Percentiles rank a stretch among this genome's conserved stretches.
These are phyloP conservation scores for Hysterium pulicare DNA, from an alignment of 2,329 filamentous ascomycete genomes.

Conservation along the genomic window DNA sequence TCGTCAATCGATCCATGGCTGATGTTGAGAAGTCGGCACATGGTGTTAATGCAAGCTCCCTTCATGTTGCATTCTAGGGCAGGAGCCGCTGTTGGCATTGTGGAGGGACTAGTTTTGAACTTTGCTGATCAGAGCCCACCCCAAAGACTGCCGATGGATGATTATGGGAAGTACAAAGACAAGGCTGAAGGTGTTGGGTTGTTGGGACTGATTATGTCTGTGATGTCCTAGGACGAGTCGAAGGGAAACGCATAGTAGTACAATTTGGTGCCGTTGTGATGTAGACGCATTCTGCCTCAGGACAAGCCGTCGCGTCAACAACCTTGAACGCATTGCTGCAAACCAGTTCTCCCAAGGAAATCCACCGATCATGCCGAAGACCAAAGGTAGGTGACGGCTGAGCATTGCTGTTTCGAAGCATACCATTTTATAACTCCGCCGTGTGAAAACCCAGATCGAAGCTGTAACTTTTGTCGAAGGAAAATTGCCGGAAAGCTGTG, in stretches of 20 bases:
- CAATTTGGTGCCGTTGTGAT: conserved; percentile 40
- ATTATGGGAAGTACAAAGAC: conserved; percentile 33
- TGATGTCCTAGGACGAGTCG: conserved; percentile 33
- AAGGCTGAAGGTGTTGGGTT: conserved; percentile 34
- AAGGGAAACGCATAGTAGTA: conserved; percentile 40
- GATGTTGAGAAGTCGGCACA: conserved; percentile 16
- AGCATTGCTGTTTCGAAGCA: conserved; percentile 29
- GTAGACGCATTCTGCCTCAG: conserved; percentile 35
- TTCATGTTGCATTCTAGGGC: conserved; percentile 14
- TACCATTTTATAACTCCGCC: conserved; percentile 26
- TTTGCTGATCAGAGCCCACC: conserved; percentile 6
- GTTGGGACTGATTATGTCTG: conserved; percentile 32
- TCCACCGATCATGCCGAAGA: conserved; percentile 36
- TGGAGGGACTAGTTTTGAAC: conserved; percentile 21
- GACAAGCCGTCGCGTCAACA: conserved; percentile 33
- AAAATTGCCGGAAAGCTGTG: conserved; percentile 25
- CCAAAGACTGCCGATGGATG: conserved; percentile 19
- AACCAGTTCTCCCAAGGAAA: conserved; percentile 42
- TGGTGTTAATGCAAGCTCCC: conserved; percentile 20
- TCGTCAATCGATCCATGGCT: conserved; percentile 20
- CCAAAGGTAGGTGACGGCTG: conserved; percentile 28
- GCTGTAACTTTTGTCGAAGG: conserved; percentile 36
- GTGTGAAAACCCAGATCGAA: conserved; percentile 33
- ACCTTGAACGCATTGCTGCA: conserved; percentile 36
- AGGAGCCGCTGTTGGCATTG: conserved; percentile 26